Evolutionary conservation across 2,329 filamentous ascomycete genomes (phyloP).

Genomic region (Volutella citrinella): DNA sequence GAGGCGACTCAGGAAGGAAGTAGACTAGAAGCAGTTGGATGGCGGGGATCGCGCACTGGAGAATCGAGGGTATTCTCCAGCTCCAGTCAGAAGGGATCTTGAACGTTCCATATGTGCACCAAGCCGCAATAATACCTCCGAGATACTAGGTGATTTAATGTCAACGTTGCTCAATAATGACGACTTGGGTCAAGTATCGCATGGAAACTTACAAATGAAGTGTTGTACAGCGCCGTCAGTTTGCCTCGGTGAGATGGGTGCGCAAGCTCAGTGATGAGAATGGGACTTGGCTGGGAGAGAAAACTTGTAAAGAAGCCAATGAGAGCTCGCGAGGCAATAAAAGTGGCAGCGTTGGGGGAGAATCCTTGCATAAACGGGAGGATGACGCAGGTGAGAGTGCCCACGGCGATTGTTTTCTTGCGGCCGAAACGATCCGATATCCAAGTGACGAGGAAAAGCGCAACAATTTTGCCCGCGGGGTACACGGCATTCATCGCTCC

Average conservation of each 20-base stretch:
- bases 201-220: slow-evolving; percentile 21
- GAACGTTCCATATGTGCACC: slow-evolving; percentile 27
- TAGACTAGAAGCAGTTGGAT: slow-evolving; percentile 23
- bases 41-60: slow-evolving; percentile 21
- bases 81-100: slow-evolving; percentile 19
- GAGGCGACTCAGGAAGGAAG: slow-evolving; percentile 26
- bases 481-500: slow-evolving; percentile 37
- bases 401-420: slow-evolving; percentile 34
- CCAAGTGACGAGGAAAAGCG: slow-evolving; percentile 33
- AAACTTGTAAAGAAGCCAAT: slow-evolving; percentile 31
- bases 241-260: slow-evolving; percentile 33
- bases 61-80: slow-evolving; percentile 26
- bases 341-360: slow-evolving; percentile 22
- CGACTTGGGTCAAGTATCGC: rapidly evolving
- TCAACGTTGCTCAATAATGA: neutral
- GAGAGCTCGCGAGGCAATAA: slow-evolving; percentile 29
- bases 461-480: slow-evolving; percentile 37
- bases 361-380: slow-evolving; percentile 31
- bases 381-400: slow-evolving; percentile 28
- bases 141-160: slow-evolving; percentile 15
- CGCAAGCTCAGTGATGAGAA: slow-evolving; percentile 32
- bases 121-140: slow-evolving; percentile 28
- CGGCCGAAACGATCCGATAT: slow-evolving; percentile 39
- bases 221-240: slow-evolving; percentile 32
- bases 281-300: slow-evolving; percentile 28